These are phyloP conservation scores for Suillus plorans DNA, from an alignment of 768 basidiomycete genomes.

Conservation along the genomic window DNA sequence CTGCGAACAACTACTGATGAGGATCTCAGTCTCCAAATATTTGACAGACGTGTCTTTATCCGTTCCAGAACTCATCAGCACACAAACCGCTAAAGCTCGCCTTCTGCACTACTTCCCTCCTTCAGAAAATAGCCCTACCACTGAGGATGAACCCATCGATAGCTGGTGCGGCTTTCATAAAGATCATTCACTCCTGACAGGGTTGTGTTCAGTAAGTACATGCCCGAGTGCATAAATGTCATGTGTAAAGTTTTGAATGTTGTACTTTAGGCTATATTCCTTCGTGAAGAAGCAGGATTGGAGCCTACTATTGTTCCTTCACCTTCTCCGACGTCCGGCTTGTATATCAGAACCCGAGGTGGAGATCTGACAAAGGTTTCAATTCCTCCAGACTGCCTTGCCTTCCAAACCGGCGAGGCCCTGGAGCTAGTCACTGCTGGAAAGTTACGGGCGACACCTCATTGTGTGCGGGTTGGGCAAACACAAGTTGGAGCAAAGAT, in stretches of 20 bases:
- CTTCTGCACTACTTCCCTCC: slow-evolving; percentile 96
- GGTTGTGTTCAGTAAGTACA: slow-evolving; percentile 76
- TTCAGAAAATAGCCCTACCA: slow-evolving; percentile 34
- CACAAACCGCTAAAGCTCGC: slow-evolving; percentile 85
- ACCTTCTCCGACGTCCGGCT: slow-evolving; percentile 76
- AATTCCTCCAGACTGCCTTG: slow-evolving; percentile 82
- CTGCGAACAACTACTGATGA: slow-evolving; percentile 1
- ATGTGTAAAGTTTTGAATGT: slow-evolving; percentile 6
- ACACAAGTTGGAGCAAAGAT: slow-evolving; percentile 43
- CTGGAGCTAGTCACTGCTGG: slow-evolving; percentile 85
- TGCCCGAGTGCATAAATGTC: slow-evolving; percentile 1
- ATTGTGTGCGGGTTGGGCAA: slow-evolving; percentile 82
- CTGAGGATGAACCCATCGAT: slow-evolving; percentile 69
- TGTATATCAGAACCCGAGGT: slow-evolving; percentile 88
- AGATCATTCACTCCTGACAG: slow-evolving; percentile 90
- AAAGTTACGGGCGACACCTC: slow-evolving; percentile 86
- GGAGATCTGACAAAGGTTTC: slow-evolving; percentile 77
- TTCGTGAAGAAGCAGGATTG: slow-evolving; percentile 45
- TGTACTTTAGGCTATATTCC: slow-evolving; percentile 72
- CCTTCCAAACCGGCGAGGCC: slow-evolving; percentile 97
- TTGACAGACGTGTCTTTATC: slow-evolving; percentile 64
- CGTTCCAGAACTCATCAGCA: slow-evolving; percentile 66
- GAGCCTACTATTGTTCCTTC: slow-evolving; percentile 54
- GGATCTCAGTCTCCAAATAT: slow-evolving; percentile 56
- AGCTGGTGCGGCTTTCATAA: slow-evolving; percentile 96